Base-by-base conservation (phyloP, 2,329 filamentous ascomycete genomes). In the Parastagonospora avenae region DNA sequence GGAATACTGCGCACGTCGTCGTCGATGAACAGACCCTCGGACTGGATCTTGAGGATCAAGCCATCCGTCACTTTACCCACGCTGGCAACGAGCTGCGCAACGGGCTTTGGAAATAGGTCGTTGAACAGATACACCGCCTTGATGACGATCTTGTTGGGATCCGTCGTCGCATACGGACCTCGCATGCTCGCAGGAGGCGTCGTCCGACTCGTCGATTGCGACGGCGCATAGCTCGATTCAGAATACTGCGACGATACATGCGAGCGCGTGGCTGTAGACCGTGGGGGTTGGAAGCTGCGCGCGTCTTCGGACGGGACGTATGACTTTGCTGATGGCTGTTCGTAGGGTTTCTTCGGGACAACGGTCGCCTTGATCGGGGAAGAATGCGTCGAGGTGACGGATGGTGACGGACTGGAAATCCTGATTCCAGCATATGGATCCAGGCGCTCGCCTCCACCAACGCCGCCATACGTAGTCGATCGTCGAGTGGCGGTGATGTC, bases 111-210 rank as follows among this genome's bases (percentile, higher is more conserved):
- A 65, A 91, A 96, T 50, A 90, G 84, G 72, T 95, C 94, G 75
- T 92, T 92, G 80, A 96, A 97, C 48, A 89, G 82, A 71, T 96
- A 97, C 3, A 97, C 94, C 9, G 88, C 94, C 67, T 89, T 89
- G 74, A 99, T 93, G 56, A 96, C 87, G 69, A 99, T 94, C 82
- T 99, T 99, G 77, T 96, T 87, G 0, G 93, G 92, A 70, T 97
- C 91, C 59, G 90, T 90, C 27, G 92, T 97, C 31, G 85, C 83
- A 75, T 97, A 97, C 2, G 90, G 84, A 1, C 87, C 86, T 41
- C 90, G 85, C 58, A 87, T 82, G 3, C 89, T 92, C 1, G 90
- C 88, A 12, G 92, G 91, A 8, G 92, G 90, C 4, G 90, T 91
- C 6, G 92, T 96, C 50, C 86, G 86, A 9, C 90, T 83, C 1